Base-by-base conservation (phyloP, 176 grass and related monocot species). In the Cenchrus purpureus region DNA sequence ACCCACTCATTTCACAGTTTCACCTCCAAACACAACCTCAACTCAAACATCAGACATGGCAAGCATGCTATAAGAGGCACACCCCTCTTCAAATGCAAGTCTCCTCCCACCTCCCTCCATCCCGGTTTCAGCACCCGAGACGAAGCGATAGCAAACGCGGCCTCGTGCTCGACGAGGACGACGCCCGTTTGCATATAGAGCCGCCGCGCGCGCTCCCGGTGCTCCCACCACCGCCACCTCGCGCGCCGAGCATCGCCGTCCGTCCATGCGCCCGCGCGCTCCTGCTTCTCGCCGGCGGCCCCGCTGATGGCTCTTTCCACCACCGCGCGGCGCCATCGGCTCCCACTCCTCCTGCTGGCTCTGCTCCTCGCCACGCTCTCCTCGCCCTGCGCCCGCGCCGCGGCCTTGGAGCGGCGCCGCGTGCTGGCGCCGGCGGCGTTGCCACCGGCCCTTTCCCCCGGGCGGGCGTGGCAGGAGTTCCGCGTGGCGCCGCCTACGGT, bases 301-400 rank as follows among this genome's bases (percentile, higher is more conserved):
- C 12, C 13, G n/a, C 12, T 71, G 46, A 89, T 89, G 87, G 83
- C 65, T 17, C 54, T 56, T 57, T 90, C 48, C 57, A 31, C 48
- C 11, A 22, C 73, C 1, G 16, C 17, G 72, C 55, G 25, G 22
- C 48, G 19, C 12, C 65, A 0, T 19, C 62, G 25, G 44, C 31
- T 53, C 16, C 28, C 16, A 2, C 43, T 83, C n/a, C 20, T 15
- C 17, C 11, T 61, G 2, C 13, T 88, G 34, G 6, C 37, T 13
- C 31, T 65, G 49, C 53, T 79, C 5, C 58, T 78, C 15, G 86
- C 77, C 29, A 5, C 77, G 71, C 15, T 82, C 40, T 74, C 73
- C 59, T 80, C 64, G 53, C 10, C 14, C 12, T 20, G 34, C 17
- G 20, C 7, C 67, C 22, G 37, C n/a, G 32, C 59, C 28, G 51